Conservation (phyloP, 495 filamentous ascomycete genomes). For the Aspergillus nanangensis region DNA sequence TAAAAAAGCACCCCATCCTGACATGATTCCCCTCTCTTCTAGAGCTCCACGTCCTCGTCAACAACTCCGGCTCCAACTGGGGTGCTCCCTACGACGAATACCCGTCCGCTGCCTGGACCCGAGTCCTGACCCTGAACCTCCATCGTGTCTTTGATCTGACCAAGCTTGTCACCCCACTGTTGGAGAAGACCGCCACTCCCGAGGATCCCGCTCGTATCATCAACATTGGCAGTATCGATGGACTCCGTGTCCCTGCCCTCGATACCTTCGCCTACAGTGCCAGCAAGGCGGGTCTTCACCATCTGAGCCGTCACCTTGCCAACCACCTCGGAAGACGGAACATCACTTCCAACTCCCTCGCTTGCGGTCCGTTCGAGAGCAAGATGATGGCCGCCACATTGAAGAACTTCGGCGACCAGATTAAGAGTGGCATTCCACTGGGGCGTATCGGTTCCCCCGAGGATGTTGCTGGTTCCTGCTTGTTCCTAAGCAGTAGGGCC, state of each 20-base stretch:
- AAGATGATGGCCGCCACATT: constrained; percentile 82
- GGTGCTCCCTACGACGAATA: constrained; percentile 66
- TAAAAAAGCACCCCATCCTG: not conserved
- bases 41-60: constrained; percentile 72
- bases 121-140: constrained; percentile 75
- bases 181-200: constrained; percentile 50
- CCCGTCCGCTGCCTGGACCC: constrained; percentile 62
- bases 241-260: constrained; percentile 58
- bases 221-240: constrained; percentile 73
- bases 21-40: not conserved
- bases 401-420: constrained; percentile 53
- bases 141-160: constrained; percentile 78
- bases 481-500: constrained; percentile 68
- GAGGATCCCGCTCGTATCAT: constrained; percentile 61
- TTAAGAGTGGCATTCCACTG: constrained; percentile 62
- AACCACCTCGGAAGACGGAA: constrained; percentile 63
- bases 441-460: constrained; percentile 64
- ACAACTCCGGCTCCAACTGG: constrained; percentile 75
- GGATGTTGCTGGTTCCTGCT: constrained; percentile 72
- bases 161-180: constrained; percentile 64
- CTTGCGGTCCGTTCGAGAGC: constrained; percentile 75
- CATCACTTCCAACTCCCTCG: constrained; percentile 69
- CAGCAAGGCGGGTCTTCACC: constrained; percentile 69
- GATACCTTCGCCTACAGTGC: constrained; percentile 75
- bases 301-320: constrained; percentile 69